These are phyloP conservation scores for Fusarium siculi DNA, from an alignment of 2,329 filamentous ascomycete species.

Conservation along the genomic window DNA sequence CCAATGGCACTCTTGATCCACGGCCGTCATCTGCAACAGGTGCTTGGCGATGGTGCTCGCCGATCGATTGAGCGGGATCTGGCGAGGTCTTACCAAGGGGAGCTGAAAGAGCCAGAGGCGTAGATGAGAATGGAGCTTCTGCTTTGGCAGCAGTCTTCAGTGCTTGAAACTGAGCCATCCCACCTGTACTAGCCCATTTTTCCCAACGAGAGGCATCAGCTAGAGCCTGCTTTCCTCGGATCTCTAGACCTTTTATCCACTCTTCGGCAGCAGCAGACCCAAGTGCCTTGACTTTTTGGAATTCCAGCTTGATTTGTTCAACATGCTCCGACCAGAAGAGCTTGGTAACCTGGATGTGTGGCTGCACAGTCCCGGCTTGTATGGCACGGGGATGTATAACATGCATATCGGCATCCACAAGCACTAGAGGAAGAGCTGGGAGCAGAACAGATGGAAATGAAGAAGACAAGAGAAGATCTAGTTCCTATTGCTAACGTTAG, in stretches of 20 bases:
- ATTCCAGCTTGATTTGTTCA: conserved; percentile 69
- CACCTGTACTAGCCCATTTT: conserved; percentile 70
- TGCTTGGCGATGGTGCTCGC: conserved; percentile 6
- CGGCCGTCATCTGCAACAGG: conserved; percentile 1
- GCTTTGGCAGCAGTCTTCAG: conserved; percentile 1
- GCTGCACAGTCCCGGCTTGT: conserved; percentile 60
- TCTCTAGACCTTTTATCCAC: conserved; percentile 80
- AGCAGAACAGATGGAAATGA: conserved; percentile 69
- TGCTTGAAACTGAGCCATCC: conserved; percentile 52
- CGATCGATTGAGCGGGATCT: background rate
- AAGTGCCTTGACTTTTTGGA: conserved; percentile 71
- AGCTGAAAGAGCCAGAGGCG: background rate
- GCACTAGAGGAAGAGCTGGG: conserved; percentile 75
- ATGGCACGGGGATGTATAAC: conserved; percentile 67
- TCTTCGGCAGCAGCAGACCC: conserved; percentile 77
- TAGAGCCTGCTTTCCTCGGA: conserved; percentile 68
- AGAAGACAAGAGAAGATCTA: conserved; percentile 73
- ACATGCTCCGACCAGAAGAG: conserved; percentile 73
- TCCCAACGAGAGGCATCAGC: conserved; percentile 77
- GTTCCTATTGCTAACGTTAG: conserved; percentile 65
- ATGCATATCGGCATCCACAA: conserved; percentile 70
- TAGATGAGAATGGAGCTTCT: background rate
- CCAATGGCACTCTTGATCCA: background rate
- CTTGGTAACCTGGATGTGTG: conserved; percentile 67
- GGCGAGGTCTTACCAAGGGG: background rate